Conservation (phyloP, 2,329 filamentous ascomycete genomes). For the Penicillium thymicola region DNA sequence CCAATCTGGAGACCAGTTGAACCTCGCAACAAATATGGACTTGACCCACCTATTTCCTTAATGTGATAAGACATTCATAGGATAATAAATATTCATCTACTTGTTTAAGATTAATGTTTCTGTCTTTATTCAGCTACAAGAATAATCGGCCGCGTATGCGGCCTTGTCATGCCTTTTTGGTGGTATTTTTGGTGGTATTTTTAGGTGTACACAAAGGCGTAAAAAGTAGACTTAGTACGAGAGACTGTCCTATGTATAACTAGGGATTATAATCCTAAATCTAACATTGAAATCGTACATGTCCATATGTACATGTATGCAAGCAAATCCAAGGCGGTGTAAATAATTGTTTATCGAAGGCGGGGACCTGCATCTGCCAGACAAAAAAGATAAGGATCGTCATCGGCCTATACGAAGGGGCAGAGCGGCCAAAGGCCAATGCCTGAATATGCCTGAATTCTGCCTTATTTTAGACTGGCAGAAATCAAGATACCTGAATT, state of each 20-base stretch:
- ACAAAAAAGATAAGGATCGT: conserved; percentile 6
- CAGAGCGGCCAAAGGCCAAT: no score
- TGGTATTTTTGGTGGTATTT: no score
- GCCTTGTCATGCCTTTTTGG: no score
- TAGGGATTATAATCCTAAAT: not conserved
- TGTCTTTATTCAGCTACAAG: not conserved
- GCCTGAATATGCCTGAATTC: no score
- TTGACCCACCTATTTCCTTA: not conserved
- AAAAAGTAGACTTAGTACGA: no score
- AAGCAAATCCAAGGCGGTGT: not conserved
- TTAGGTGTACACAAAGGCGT: no score
- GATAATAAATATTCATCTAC: not conserved
- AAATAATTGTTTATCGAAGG: not conserved
- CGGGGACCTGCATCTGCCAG: not conserved
- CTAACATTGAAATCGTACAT: no score
- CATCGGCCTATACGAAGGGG: not conserved
- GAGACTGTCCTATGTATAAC: no score
- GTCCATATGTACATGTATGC: not conserved
- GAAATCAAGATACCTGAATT: no score
- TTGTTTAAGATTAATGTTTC: not conserved
- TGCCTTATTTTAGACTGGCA: no score
- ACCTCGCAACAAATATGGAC: not conserved
- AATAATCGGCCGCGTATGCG: no score
- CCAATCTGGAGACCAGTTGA: conserved; percentile 3
- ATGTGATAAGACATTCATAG: not conserved